Conservation (phyloP, 192 early-diverging fungal genomes). For the Diversispora eburnea region DNA sequence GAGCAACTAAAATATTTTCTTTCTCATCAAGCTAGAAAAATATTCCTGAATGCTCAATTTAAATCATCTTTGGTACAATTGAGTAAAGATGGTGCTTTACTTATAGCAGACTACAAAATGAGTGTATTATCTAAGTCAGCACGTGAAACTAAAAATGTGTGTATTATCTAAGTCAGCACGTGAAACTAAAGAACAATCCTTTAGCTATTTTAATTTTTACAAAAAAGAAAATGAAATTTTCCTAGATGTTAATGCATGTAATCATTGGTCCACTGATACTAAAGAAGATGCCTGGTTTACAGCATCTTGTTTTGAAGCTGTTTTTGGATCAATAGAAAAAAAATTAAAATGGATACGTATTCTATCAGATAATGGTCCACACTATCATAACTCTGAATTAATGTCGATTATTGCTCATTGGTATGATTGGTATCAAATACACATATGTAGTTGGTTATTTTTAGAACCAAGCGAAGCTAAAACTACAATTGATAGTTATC, state of each 20-base stretch:
- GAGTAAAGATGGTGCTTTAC: not conserved
- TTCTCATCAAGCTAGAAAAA: not conserved
- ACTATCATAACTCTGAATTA: not conserved
- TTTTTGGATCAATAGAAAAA: not conserved
- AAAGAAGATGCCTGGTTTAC: conserved; percentile 6
- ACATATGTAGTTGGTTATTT: not conserved
- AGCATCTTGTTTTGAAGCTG: not conserved
- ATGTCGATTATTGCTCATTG: not conserved
- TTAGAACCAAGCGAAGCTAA: not conserved
- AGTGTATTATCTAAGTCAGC: no score
- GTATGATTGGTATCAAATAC: conserved; percentile 1
- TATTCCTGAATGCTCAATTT: not conserved
- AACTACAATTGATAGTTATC: not conserved
- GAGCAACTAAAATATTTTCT: conserved; percentile 4
- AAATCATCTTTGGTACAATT: not conserved
- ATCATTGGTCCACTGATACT: no score
- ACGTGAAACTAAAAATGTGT: no score
- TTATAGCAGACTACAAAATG: not conserved
- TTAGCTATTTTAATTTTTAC: not conserved
- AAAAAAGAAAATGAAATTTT: not conserved
- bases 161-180: not conserved
- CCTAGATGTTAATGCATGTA: not conserved
- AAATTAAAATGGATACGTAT: conserved; percentile 18
- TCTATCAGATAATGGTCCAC: not conserved
- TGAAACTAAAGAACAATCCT: conserved; percentile 2